Evolutionary conservation across 106 monocot genomes (phyloP), one percentile per base, ranked within the genome.

Genomic region (Xerophyta viscosa): DNA sequence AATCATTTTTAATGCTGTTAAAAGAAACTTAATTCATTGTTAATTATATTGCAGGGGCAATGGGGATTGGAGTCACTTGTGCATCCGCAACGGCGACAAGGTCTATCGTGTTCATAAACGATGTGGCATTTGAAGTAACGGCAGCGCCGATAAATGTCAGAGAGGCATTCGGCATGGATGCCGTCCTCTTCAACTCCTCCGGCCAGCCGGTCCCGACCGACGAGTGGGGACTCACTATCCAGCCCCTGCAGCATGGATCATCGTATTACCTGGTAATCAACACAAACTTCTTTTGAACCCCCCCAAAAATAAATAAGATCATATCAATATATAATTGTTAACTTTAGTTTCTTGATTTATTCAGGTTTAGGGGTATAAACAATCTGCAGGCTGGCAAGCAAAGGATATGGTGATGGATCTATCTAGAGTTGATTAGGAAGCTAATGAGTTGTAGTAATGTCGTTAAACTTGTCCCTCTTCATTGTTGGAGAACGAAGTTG

Each of bases 211-310:
- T 96, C 24, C 71, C 65, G 26, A 78, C 70, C 20, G 84, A 96
- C 19, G 85, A 89, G 24, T 76, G 69, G 64, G 88, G 84, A 19
- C 26, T 84, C 51, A 85, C 88, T 25, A 66, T 96, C 54, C 84
- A 79, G 0, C 96, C 88, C 3, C 88, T 96, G 2, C 96, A 85
- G 37, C 88, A 89, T 43, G 96, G 88, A 0, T 81, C 82, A 46
- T 81, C 78, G 29, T 96, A 96, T 63, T 96, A 81, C 60, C 48
- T 84, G 69, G 69, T 82, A 6, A 6, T 23, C 23, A 51, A n/a
- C n/a, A n/a, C n/a, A n/a, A n/a, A n/a, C n/a, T n/a, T n/a, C n/a
- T n/a, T n/a, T n/a, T n/a, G n/a, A n/a, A n/a, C n/a, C n/a, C n/a
- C n/a, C n/a, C n/a, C n/a, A n/a, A n/a, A n/a, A n/a, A n/a, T n/a